Evolutionary conservation across 305 asterid genomes (phyloP), one percentile per base, ranked within the genome.

Genomic region (Rubia tinctorum): DNA sequence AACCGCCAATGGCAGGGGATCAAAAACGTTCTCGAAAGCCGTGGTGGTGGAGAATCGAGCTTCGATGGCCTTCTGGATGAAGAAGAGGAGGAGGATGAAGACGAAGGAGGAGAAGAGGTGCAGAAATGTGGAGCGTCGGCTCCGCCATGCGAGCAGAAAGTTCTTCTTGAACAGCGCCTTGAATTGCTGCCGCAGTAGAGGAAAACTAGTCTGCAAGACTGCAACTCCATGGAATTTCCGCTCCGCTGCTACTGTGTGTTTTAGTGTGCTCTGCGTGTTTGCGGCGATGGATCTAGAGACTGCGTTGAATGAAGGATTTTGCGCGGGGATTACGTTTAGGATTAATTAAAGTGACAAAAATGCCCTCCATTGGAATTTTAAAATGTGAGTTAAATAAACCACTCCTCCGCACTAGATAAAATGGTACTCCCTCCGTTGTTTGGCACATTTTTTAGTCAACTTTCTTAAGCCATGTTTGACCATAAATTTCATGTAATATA

Each of bases 131-230:
- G 80, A 68, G 39, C 80, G 43, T 30, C 56, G 72, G 80, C 53
- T 73, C 53, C 80, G 61, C 80, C 80, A 76, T 11, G 80, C 66
- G 44, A 76, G 73, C 23, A 71, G 69, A 22, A 71, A 76, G 49
- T 76, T 76, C 39, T 76, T 71, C 61, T 53, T 62, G 63, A 71
- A 76, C 14, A 71, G 62, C 63, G 80, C 68, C 45, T 44, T 76
- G 76, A 64, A 76, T 18, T 76, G 80, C 66, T 76, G 80, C 14
- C 22, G 6, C 23, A 71, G 63, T 15, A 76, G 59, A 30, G 55
- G 73, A 9, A 76, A 30, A 20, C 80, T 73, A 25, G 43, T 71
- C 43, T 20, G 80, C 1, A 43, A 5, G n/a, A n/a, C n/a, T n/a
- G n/a, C n/a, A n/a, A n/a, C 63, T 76, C 75, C 75, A 71, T 70